Percentiles rank a stretch among this genome's conserved stretches.
These are phyloP conservation scores for Coriolopsis trogii DNA, from an alignment of 1,284 basidiomycete species.

Conservation along the genomic window DNA sequence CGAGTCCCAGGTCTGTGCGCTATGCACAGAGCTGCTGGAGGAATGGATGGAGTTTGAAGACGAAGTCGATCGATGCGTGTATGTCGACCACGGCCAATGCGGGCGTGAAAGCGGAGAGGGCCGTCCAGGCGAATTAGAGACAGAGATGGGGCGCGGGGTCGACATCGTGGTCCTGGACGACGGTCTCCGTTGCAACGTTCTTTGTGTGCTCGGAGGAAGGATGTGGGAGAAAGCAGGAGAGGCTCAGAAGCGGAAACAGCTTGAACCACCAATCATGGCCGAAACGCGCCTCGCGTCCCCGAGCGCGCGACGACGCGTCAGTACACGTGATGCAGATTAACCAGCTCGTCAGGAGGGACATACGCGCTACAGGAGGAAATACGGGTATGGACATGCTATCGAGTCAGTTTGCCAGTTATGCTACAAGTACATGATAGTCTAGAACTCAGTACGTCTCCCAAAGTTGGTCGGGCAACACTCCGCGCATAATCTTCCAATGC, in stretches of 20 bases:
- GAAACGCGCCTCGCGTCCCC: constrained; percentile 10
- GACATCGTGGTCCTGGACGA: constrained; percentile 37
- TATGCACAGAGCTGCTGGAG: constrained; percentile 27
- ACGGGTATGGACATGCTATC: no score
- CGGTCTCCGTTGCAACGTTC: constrained; percentile 3
- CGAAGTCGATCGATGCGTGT: constrained; percentile 39
- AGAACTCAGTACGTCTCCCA: constrained; percentile 62
- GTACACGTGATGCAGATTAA: constrained; percentile 7
- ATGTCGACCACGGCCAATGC: constrained; percentile 60
- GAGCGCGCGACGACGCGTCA: constrained; percentile 3
- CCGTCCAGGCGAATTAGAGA: constrained; percentile 48
- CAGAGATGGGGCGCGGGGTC: constrained; percentile 42
- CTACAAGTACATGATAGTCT: neutral
- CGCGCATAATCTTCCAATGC: constrained; percentile 78
- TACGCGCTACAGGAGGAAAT: constrained; percentile 27
- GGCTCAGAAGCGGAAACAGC: constrained; percentile 1
- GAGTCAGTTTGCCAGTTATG: no score
- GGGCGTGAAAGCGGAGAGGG: constrained; percentile 50
- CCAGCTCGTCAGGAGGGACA: neutral
- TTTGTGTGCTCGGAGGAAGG: neutral
- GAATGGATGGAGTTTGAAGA: constrained; percentile 33
- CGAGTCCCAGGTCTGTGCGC: constrained; percentile 33
- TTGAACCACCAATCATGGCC: neutral
- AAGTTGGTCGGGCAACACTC: constrained; percentile 56
- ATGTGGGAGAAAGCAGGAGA: neutral